Conservation (phyloP, 331 rosid genomes). For the Prunus yedoensis region DNA sequence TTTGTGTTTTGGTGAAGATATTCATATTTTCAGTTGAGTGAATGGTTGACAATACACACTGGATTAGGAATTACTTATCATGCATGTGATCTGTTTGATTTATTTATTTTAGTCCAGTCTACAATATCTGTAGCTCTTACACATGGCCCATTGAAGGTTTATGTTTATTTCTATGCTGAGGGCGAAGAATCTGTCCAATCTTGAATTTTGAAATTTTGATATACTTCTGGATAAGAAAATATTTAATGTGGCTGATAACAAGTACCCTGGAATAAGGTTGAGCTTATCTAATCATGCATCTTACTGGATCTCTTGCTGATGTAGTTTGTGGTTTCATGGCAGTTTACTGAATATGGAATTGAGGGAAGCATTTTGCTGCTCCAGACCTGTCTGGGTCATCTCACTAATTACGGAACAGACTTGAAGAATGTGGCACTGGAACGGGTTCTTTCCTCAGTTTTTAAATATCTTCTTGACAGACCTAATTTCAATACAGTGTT, state of each 20-base stretch:
- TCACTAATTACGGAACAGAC: constrained; percentile 46
- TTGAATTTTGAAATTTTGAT: neutral
- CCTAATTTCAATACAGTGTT: constrained; percentile 84
- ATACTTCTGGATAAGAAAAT: neutral
- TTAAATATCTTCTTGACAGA: constrained; percentile 65
- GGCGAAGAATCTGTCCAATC: neutral
- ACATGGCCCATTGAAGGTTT: neutral
- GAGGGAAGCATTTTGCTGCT: constrained; percentile 85
- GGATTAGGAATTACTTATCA: neutral
- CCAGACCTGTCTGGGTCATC: constrained; percentile 76
- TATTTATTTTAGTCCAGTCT: neutral
- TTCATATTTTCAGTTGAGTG: neutral
- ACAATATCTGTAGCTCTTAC: neutral
- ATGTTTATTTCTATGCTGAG: neutral
- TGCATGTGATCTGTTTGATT: neutral
- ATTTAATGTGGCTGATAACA: neutral
- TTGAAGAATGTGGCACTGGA: constrained; percentile 46
- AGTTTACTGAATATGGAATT: constrained; percentile 76
- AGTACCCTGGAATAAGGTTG: neutral
- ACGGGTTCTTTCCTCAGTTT: constrained; percentile 50
- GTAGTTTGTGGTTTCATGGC: constrained; percentile 22
- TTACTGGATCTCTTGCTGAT: constrained; percentile 6
- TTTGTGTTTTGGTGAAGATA: neutral
- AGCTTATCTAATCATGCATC: constrained; percentile 1
- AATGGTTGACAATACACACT: neutral